Conservation (phyloP, 306 rosid species). For the Benincasa hispida region DNA sequence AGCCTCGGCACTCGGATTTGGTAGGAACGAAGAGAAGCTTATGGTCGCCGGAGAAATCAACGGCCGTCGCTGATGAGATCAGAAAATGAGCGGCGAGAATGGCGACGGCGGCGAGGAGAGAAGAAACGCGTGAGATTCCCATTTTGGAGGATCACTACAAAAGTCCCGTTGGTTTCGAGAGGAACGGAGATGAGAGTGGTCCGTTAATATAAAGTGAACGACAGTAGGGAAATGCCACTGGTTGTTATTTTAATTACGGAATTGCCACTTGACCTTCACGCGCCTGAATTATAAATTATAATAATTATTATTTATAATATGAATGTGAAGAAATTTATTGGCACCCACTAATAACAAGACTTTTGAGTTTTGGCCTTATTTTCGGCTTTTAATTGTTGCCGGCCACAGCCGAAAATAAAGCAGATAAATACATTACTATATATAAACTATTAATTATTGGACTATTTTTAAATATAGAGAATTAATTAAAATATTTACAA, state of each 20-base stretch:
- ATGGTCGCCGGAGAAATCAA: not conserved
- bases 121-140: conserved; percentile 1
- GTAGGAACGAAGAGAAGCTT: not conserved
- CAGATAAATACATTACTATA: not conserved
- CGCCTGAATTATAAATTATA: not conserved
- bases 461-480: no score
- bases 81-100: not conserved
- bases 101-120: not conserved
- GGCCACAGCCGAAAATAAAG: not conserved
- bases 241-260: not conserved
- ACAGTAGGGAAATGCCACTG: not conserved
- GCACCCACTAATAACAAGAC: not conserved
- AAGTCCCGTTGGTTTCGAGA: not conserved
- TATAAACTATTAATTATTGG: no score
- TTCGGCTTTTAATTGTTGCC: not conserved
- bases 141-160: not conserved
- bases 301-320: not conserved
- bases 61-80: not conserved
- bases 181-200: not conserved
- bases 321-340: not conserved
- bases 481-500: no score
- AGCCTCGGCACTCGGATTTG: not conserved
- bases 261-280: not conserved
- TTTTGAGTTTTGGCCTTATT: not conserved
- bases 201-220: not conserved